Evolutionary conservation across 2,329 filamentous ascomycete genomes (phyloP), one percentile per base, ranked within the genome.

Genomic region (Podosphaera aphanis): DNA sequence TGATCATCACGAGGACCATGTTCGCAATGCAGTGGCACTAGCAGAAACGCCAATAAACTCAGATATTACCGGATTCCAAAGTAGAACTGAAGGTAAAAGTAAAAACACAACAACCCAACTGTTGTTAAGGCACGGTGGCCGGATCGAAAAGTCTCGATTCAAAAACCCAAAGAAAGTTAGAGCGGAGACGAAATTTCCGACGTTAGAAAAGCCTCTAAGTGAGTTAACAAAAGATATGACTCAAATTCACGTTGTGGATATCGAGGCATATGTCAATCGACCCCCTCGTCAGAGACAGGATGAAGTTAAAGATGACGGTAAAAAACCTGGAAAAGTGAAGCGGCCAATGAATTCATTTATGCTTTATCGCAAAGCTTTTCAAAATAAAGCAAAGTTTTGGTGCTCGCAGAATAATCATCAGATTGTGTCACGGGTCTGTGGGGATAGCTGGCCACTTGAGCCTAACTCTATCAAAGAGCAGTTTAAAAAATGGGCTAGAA

Each of bases 321-420:
- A 77, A 55, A 66, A 75, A 31, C 67, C 66, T 1, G 82, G 82
- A 21, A 85, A 86, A 59, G 72, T 95, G 53, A 84, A 88, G 56
- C 72, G 90, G 25, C 86, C 90, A 2, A 93, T 94, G 79, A 98
- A 98, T 61, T 88, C 83, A 0, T 98, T 95, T 65, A 93, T 98
- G 80, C 68, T 98, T 44, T 98, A 98, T 61, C 79, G 90, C 37
- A 93, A 90, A 52, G 83, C 84, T 5, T 94, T 83, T 58, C 83
- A 92, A 49, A 82, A 90, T 50, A 71, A 85, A 27, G 83, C 83
- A 48, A 93, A 93, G 62, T 68, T 73, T 44, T 83, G 77, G 68
- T 83, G 81, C 54, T 66, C 74, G 13, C 77, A 90, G 55, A 88
- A 90, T 61, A 94, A 95, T 63, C 88, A 98, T 60, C 88, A 98